A percentile compares a stretch with the other conserved stretches of the same genome.
phyloP scores from a whole-genome alignment of 2,329 filamentous ascomycete species.

The Alternaria sp. region DNA sequence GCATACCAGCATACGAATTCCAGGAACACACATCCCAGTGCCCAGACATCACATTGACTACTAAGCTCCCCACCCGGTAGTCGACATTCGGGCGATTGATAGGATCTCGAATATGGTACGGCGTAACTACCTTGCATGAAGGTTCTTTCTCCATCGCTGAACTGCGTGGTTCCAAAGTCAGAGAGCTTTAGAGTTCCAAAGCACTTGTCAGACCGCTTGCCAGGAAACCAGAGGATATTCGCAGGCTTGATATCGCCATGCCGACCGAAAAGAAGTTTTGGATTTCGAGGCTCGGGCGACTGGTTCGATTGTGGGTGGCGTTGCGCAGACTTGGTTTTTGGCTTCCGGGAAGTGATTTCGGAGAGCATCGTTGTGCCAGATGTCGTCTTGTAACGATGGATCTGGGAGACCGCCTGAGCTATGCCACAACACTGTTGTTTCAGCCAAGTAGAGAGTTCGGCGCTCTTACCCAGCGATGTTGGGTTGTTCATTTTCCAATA shows the following conservation, averaged over 20 bases:
- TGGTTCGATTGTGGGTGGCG: no score
- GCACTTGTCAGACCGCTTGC: background rate
- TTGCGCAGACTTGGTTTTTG: background rate
- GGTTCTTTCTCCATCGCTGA: background rate
- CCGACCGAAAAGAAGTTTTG: background rate
- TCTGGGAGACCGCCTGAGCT: slow-evolving; percentile 2
- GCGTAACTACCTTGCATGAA: background rate
- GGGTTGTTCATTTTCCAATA: slow-evolving; percentile 4
- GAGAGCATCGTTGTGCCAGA: background rate
- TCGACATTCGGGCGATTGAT: slow-evolving; percentile 6
- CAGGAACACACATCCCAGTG: slow-evolving; percentile 88
- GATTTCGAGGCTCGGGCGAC: background rate
- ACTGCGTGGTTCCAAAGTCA: slow-evolving; percentile 13
- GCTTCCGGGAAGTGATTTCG: background rate
- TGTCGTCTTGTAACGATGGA: slow-evolving; percentile 4
- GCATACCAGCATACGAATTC: slow-evolving; percentile 58
- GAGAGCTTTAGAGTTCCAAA: slow-evolving; percentile 10
- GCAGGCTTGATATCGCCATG: slow-evolving; percentile 14
- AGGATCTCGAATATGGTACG: background rate
- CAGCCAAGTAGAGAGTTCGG: slow-evolving; percentile 7
- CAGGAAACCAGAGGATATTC: slow-evolving; percentile 11
- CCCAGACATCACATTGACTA: slow-evolving; percentile 76
- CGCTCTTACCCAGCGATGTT: background rate
- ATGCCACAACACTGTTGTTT: slow-evolving; percentile 8
- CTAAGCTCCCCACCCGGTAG: background rate